A percentile compares a stretch with the other conserved stretches of the same genome.
phyloP scores from a whole-genome alignment of 2,329 filamentous ascomycete genomes.

The Colletotrichum echinochloae region DNA sequence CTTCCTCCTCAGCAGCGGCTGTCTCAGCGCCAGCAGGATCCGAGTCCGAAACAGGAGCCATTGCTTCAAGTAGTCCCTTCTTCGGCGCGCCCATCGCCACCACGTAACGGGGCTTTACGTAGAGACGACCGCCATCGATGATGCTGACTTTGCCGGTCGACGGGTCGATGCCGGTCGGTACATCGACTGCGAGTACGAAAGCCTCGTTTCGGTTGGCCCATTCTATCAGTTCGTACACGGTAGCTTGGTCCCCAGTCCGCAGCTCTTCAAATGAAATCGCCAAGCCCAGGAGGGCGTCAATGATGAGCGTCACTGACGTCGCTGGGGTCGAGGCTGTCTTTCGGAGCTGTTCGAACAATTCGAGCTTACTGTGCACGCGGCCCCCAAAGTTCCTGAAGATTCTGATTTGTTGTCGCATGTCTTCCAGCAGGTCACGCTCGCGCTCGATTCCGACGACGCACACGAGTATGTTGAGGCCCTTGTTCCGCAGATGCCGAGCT shows the following conservation, averaged over 20 bases:
- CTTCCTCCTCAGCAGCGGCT: constrained; percentile 59
- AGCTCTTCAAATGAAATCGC: constrained; percentile 92
- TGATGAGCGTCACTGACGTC: constrained; percentile 79
- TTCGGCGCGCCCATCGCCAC: constrained; percentile 90
- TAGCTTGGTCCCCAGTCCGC: constrained; percentile 82
- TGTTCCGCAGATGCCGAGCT: constrained; percentile 86
- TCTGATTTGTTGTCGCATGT: constrained; percentile 82
- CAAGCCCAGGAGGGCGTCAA: constrained; percentile 89
- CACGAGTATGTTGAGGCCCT: constrained; percentile 82
- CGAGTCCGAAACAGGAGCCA: constrained; percentile 69
- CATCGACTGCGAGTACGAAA: constrained; percentile 86
- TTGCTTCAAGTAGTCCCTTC: constrained; percentile 81
- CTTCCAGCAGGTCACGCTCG: constrained; percentile 83
- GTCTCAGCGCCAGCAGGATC: constrained; percentile 39
- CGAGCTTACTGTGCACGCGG: constrained; percentile 71
- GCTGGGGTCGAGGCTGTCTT: constrained; percentile 52
- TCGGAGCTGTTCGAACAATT: constrained; percentile 71
- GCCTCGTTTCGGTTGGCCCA: constrained; percentile 93
- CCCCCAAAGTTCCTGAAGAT: constrained; percentile 88
- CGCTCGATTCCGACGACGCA: constrained; percentile 88
- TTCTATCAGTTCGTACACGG: constrained; percentile 89
- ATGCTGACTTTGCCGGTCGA: constrained; percentile 75
- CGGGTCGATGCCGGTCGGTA: constrained; percentile 89
- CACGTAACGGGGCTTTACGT: constrained; percentile 84
- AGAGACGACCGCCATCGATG: constrained; percentile 81